Evolutionary conservation across 2,329 filamentous ascomycete genomes (phyloP), one percentile per base, ranked within the genome.

Genomic region (Phaeosphaeriaceae sp.): DNA sequence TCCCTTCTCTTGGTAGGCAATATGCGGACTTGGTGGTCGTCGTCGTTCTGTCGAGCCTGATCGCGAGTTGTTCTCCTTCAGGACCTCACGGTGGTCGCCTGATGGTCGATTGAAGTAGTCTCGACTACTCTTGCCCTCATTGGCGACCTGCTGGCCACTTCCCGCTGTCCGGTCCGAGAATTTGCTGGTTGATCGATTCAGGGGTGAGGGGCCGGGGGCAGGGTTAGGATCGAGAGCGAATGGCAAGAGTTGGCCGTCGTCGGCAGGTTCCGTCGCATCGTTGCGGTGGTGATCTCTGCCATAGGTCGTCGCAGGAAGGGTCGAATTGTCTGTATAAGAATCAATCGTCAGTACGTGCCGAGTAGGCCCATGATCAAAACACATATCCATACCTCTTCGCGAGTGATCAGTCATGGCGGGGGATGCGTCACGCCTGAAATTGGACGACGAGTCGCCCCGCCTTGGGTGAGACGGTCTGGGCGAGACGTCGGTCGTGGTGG

Each of bases 1-100:
- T 1, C 87, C 87, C 77, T 93, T 95, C 70, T 96, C 92, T 75
- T 96, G 92, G 74, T 93, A 96, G 21, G 92, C 91, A 68, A 96
- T 96, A 71, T 97, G 93, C n/a, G 93, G 92, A 17, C 91, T 93
- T 1, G 88, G 58, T 71, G 79, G 66, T 36, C 69, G 69, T 33
- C 80, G 75, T 21, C 65, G 59, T 63, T 83, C 81, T 17, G 76
- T 76, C 3, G 81, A 84, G 4, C 75, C 77, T 17, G 81, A 82
- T 48, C 81, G 73, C 13, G 81, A 81, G 19, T 76, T 65, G 54
- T 74, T 73, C 51, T 81, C 79, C 58, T 78, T 78, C 50, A 80
- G 62, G 31, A 71, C 67, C 22, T 82, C 80, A 59, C 79, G 72
- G 31, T 78, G 76, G n/a, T 73, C 70, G n/a, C 63, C 62, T 56